phyloP scores from a whole-genome alignment of 176 grass and related monocot species.

The Cenchrus americanus region DNA sequence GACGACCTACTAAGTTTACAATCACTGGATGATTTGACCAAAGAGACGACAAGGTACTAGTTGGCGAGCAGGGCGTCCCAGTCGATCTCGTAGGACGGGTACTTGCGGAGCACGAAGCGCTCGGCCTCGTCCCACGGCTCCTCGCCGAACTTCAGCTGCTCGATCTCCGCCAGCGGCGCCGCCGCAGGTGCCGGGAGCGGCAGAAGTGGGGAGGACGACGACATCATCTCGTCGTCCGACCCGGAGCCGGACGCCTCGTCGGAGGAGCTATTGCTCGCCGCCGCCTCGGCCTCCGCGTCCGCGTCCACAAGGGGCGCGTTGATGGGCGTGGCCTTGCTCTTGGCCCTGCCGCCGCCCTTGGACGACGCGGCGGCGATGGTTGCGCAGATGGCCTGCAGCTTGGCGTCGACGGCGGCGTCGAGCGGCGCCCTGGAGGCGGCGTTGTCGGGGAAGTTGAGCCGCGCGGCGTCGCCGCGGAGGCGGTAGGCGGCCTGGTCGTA shows the following conservation, averaged over 20 bases:
- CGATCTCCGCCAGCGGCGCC: slow-evolving; percentile 25
- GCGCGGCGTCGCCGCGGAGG: slow-evolving; percentile 56
- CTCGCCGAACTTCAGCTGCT: slow-evolving; percentile 53
- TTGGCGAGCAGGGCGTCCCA: slow-evolving; percentile 57
- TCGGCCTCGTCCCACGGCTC: slow-evolving; percentile 62
- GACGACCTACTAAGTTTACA: too few relatives aligned
- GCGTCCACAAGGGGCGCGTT: neutral
- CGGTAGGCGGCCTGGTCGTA: slow-evolving; percentile 59
- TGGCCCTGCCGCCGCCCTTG: neutral
- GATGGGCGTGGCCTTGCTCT: slow-evolving; percentile 22
- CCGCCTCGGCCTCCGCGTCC: neutral
- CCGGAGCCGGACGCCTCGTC: slow-evolving; percentile 17
- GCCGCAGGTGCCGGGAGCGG: neutral
- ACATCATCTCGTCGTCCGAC: slow-evolving; percentile 19
- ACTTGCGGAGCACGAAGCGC: slow-evolving; percentile 49
- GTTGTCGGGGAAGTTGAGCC: slow-evolving; percentile 64
- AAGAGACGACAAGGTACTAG: neutral
- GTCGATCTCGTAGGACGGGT: slow-evolving; percentile 62
- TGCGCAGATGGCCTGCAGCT: slow-evolving; percentile 68
- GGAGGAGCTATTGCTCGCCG: slow-evolving; percentile 17
- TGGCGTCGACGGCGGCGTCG: slow-evolving; percentile 51
- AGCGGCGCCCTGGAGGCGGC: slow-evolving; percentile 32
- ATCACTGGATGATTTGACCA: neutral
- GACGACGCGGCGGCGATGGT: slow-evolving; percentile 47
- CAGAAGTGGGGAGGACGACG: neutral